phyloP scores from a whole-genome alignment of 139 green algal species.

The Monoraphidium neglectum region DNA sequence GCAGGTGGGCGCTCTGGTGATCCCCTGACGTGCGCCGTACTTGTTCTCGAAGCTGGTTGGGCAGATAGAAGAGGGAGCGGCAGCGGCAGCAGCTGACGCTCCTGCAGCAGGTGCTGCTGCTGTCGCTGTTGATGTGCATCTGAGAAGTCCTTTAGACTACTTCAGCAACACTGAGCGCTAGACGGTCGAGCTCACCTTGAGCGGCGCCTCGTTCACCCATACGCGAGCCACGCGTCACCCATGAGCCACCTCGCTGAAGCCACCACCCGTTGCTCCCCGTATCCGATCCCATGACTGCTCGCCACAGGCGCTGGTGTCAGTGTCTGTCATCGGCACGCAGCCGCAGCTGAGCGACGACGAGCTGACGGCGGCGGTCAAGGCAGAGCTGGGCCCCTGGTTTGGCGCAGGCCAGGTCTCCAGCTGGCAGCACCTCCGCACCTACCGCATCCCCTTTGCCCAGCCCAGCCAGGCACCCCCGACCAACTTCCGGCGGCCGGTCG shows the following conservation, averaged over 20 bases:
- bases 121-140: too few relatives aligned
- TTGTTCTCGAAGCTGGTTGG: too few relatives aligned
- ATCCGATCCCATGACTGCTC: not conserved
- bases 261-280: not conserved
- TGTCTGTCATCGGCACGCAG: conserved; percentile 82
- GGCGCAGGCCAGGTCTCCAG: conserved; percentile 54
- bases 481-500: conserved; percentile 65
- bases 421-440: conserved; percentile 88
- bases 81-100: too few relatives aligned
- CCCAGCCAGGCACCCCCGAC: conserved; percentile 85
- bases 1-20: conserved; percentile 42
- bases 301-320: conserved; percentile 81
- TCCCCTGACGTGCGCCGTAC: not conserved
- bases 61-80: too few relatives aligned
- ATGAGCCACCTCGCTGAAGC: not conserved
- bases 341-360: conserved; percentile 71
- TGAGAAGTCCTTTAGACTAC: too few relatives aligned
- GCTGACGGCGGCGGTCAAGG: conserved; percentile 66
- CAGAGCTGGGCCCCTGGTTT: conserved; percentile 89
- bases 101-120: too few relatives aligned
- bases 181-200: too few relatives aligned
- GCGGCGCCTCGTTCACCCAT: too few relatives aligned
- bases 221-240: not conserved
- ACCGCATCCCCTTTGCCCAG: conserved; percentile 96
- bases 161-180: too few relatives aligned